Conservation (phyloP, 2,329 filamentous ascomycete genomes). For the Aspergillus neoniger region DNA sequence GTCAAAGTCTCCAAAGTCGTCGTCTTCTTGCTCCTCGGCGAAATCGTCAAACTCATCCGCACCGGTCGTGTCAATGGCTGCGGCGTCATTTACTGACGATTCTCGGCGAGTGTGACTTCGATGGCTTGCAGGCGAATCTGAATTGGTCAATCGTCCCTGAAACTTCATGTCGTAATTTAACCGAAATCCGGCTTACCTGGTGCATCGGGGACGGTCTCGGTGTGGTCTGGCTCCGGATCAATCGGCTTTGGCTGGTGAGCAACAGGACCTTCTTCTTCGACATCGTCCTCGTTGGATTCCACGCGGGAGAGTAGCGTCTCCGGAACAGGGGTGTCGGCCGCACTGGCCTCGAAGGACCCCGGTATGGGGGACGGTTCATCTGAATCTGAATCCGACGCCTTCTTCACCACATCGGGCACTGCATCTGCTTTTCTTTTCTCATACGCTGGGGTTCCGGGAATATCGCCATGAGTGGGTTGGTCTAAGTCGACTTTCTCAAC, state of each 20-base stretch:
- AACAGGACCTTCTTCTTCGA: constrained; percentile 31
- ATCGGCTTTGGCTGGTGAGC: constrained; percentile 44
- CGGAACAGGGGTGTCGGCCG: constrained; percentile 35
- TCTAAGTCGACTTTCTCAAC: constrained; percentile 63
- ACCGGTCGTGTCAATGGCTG: constrained; percentile 68
- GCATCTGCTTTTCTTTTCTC: constrained; percentile 60
- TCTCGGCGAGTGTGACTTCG: constrained; percentile 45
- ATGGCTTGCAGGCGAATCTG: constrained; percentile 57
- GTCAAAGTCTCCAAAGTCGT: constrained; percentile 68
- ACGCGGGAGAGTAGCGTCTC: constrained; percentile 49
- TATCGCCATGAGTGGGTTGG: constrained; percentile 60
- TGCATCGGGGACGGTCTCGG: constrained; percentile 47
- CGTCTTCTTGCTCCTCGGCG: constrained; percentile 54
- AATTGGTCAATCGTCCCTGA: constrained; percentile 62
- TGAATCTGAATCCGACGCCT: constrained; percentile 40
- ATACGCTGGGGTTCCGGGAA: constrained; percentile 62
- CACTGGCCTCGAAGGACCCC: constrained; percentile 4
- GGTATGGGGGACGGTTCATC: constrained; percentile 17
- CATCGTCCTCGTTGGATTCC: constrained; percentile 39
- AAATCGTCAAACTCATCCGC: constrained; percentile 61
- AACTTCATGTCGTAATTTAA: constrained; percentile 34
- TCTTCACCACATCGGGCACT: constrained; percentile 59
- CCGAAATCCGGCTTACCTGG: constrained; percentile 57
- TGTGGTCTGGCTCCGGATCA: constrained; percentile 47
- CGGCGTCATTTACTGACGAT: constrained; percentile 40